Percentiles rank a stretch among this genome's conserved stretches.
phyloP scores from a whole-genome alignment of 208 protist genomes.

The Trypanosoma theileri region DNA sequence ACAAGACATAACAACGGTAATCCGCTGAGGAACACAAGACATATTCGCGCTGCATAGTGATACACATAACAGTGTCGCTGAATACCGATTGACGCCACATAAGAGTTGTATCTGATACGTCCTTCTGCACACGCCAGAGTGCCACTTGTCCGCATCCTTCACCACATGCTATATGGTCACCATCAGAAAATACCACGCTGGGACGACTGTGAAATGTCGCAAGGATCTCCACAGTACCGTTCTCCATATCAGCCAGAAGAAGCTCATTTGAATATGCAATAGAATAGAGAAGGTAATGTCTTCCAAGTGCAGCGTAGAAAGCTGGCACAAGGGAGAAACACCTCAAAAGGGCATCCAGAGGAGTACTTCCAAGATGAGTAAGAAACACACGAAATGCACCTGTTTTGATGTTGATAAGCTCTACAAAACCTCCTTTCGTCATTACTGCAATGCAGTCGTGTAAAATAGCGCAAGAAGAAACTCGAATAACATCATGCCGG shows the following conservation, averaged over 20 bases:
- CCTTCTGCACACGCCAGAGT: constrained; percentile 52
- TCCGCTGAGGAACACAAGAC: constrained; percentile 69
- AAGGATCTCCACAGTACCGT: constrained; percentile 47
- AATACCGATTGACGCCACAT: constrained; percentile 57
- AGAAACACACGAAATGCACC: constrained; percentile 82
- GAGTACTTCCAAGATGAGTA: constrained; percentile 62
- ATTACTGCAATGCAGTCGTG: constrained; percentile 65
- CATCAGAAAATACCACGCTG: constrained; percentile 65
- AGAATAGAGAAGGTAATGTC: constrained; percentile 62
- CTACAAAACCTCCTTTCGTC: constrained; percentile 74
- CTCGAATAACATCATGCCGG: constrained; percentile 57
- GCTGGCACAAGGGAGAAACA: constrained; percentile 80
- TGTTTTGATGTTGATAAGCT: constrained; percentile 62
- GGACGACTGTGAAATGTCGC: constrained; percentile 59
- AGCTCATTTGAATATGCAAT: constrained; percentile 87
- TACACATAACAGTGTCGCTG: constrained; percentile 50
- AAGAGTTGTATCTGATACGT: constrained; percentile 19
- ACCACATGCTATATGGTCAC: constrained; percentile 71
- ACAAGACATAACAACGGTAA: constrained; percentile 46
- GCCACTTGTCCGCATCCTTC: constrained; percentile 72
- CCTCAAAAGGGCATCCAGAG: constrained; percentile 60
- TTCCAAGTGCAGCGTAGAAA: constrained; percentile 28
- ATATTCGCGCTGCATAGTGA: constrained; percentile 43
- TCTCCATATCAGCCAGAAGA: constrained; percentile 61
- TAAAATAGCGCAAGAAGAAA: constrained; percentile 47